phyloP scores from a whole-genome alignment of 75 land plant genomes.

The Sequoiadendron giganteum region DNA sequence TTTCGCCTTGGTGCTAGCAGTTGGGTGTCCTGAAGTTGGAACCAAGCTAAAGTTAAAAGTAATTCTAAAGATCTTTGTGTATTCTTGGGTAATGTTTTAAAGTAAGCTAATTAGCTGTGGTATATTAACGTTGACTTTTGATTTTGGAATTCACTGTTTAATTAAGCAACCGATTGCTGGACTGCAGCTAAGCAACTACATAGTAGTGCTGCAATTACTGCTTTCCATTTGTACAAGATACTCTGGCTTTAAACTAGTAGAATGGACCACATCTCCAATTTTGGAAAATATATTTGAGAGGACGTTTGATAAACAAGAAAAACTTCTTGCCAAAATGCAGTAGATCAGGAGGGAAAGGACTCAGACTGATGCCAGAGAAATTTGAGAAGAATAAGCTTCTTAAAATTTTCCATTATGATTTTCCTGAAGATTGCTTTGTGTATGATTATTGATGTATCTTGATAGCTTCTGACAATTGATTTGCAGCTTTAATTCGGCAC shows the following conservation, averaged over 20 bases:
- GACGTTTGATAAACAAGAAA: not conserved
- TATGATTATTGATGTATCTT: not conserved
- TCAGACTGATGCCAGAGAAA: not conserved
- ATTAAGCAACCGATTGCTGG: not conserved
- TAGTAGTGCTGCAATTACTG: not conserved
- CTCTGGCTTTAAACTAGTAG: not conserved
- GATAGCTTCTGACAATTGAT: not conserved
- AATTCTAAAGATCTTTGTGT: not conserved
- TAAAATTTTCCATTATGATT: not conserved
- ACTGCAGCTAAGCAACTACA: too few relatives aligned
- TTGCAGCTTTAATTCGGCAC: conserved; percentile 83
- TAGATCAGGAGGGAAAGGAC: not conserved
- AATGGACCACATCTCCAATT: not conserved
- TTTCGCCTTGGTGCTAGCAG: not conserved
- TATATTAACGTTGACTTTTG: too few relatives aligned
- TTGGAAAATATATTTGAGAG: not conserved
- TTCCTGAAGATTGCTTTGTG: not conserved
- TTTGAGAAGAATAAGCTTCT: not conserved
- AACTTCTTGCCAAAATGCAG: not conserved
- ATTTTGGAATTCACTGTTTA: not conserved
- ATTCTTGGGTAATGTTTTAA: not conserved
- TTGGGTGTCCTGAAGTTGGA: not conserved
- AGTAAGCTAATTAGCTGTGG: not conserved
- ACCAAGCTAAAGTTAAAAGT: not conserved
- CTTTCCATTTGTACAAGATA: not conserved